Base-by-base conservation (phyloP, 169 alveolate species). In the Plasmodium chabaudi region DNA sequence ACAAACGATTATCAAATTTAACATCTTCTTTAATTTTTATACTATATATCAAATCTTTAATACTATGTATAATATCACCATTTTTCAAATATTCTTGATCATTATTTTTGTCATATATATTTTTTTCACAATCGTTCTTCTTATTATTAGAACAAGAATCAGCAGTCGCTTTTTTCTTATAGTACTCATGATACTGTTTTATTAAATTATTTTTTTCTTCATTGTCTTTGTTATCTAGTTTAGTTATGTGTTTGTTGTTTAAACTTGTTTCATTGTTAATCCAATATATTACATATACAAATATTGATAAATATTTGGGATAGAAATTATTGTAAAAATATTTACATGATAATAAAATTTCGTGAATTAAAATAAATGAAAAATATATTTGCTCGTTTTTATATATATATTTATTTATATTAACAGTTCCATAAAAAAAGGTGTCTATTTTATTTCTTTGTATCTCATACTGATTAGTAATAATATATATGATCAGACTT, bases 351-450 rank as follows among this genome's bases (percentile, higher is more conserved):
- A 75, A 25, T 61, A 75, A 63, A 34, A 75, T 46, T 51, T 75
- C 88, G 17, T 75, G 47, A 19, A 75, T 75, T 53, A 75, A 47
- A 23, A 75, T 51, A 53, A 75, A 75, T 4, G 88, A n/a, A 63
- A 75, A 75, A 46, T 75, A 75, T 10, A 75, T 63, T 17, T 75
- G 88, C 55, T 75, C 88, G 23, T 56, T 61, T 75, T 63, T 75
- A 67, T 61, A 75, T 47, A 75, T 67, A 61, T 75, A 75, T 53
- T 75, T 75, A 9, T 51, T 61, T 34, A 75, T 65, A 51, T 75
- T 61, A 17, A 75, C 44, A 63, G 23, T 25, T 9, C 88, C 75
- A 13, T 75, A 75, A 17, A 75, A 61, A 63, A 75, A 53, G 13
- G 9, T 44, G 5, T 74, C 88, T 46, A 17, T 25, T 42, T 9